Evolutionary conservation across 306 rosid species (phyloP).

Genomic region (Rosa lucieae): DNA sequence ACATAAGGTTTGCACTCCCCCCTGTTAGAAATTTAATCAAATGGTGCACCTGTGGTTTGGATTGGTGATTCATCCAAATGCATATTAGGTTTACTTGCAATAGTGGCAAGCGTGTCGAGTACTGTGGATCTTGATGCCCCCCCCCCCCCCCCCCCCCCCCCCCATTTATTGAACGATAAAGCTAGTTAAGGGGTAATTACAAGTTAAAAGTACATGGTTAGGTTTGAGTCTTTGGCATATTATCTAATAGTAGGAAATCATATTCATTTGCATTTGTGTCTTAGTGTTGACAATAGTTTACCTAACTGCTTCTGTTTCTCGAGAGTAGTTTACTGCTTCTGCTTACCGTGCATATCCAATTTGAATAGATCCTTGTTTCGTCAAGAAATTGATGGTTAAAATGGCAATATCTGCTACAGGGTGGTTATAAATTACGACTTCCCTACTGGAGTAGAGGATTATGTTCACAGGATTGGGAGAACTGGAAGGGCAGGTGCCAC

Average conservation of each 20-base stretch:
- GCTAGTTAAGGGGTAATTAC: not conserved
- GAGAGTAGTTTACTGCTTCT: not conserved
- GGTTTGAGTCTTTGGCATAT: not conserved
- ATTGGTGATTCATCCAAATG: not conserved
- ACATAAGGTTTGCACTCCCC: conserved; percentile 66
- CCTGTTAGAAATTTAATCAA: not conserved
- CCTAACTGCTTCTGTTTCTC: not conserved
- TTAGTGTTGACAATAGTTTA: not conserved
- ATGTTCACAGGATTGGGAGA: conserved; percentile 99
- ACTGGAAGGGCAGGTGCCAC: conserved; percentile 99
- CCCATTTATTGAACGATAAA: not conserved
- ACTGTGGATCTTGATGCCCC: not conserved
- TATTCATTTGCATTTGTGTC: not conserved
- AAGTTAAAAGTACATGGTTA: not conserved
- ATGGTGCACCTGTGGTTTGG: not conserved
- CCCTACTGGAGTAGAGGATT: conserved; percentile 99
- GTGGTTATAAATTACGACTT: conserved; percentile 95
- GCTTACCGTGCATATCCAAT: not conserved
- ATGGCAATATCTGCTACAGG: conserved; percentile 45
- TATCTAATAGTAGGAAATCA: not conserved
- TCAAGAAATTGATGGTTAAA: conserved; percentile 5
- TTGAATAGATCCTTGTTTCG: not conserved
- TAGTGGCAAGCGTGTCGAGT: not conserved
- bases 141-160: no score
- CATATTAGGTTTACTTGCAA: not conserved